Evolutionary conservation across 345 rosid genomes (phyloP).

Genomic region (Garcia nutans): DNA sequence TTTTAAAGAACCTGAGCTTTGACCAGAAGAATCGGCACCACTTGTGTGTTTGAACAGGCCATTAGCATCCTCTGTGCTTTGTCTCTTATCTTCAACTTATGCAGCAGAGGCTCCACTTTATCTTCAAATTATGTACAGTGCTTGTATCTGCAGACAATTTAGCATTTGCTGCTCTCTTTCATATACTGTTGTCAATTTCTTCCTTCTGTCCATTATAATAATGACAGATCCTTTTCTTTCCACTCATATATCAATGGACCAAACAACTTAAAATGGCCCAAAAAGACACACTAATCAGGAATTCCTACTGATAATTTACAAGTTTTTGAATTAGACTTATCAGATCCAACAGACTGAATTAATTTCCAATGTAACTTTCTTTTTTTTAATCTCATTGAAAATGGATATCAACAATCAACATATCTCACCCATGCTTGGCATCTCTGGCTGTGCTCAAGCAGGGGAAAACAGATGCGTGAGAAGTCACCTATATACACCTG

Average conservation of each 20-base stretch:
- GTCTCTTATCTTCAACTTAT: too few relatives aligned
- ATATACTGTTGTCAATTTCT: neutral
- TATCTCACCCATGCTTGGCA: too few relatives aligned
- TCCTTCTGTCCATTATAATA: neutral
- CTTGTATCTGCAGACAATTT: neutral
- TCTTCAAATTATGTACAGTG: too few relatives aligned
- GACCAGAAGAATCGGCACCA: slow-evolving; percentile 14
- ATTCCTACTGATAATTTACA: too few relatives aligned
- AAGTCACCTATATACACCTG: neutral
- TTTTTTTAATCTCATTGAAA: too few relatives aligned
- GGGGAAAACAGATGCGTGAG: neutral
- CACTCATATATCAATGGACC: too few relatives aligned
- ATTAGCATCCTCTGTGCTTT: too few relatives aligned
- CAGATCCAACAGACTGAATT: too few relatives aligned
- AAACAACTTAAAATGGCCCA: too few relatives aligned
- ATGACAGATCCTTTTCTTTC: neutral
- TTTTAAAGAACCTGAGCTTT: slow-evolving; percentile 22
- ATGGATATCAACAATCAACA: neutral
- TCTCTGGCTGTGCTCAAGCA: neutral
- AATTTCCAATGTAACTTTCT: too few relatives aligned
- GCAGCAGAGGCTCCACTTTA: too few relatives aligned
- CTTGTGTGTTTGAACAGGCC: slow-evolving; percentile 17
- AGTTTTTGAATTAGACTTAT: neutral
- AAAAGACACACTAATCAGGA: too few relatives aligned
- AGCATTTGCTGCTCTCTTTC: neutral